Base-by-base conservation (phyloP, 2,329 filamentous ascomycete genomes). In the Nakataea oryzae region DNA sequence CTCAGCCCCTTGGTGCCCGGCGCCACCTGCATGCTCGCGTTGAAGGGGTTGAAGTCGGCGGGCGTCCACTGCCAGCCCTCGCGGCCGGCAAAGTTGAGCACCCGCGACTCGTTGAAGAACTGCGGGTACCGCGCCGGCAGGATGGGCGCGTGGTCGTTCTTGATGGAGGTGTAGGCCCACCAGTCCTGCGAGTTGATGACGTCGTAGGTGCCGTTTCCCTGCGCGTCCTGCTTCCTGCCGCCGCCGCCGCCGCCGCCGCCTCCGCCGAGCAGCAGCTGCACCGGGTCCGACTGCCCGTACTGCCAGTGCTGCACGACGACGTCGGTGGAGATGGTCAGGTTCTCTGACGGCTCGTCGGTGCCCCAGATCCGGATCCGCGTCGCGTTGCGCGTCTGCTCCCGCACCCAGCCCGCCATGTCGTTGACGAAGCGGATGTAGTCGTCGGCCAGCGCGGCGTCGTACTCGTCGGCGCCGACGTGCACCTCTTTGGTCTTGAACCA, bases 261-360 rank as follows among this genome's bases (percentile, higher is more conserved):
- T 50, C 76, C 76, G 54, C 79, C 76, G 11, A 72, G 60, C 61
- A 72, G 77, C 68, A 71, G 80, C 64, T 72, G 72, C 59, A 69
- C 71, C 0, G 81, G 79, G 61, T 83, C 77, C 3, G 79, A 81
- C 64, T 82, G 79, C 32, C 78, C 80, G 66, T 75, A 81, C 57
- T 79, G 78, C 81, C 81, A 84, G 66, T 85, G 83, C 68, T 84
- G 81, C 29, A 83, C 74, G 1, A 77, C 78, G 30, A 83, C 75
- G 54, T 78, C 73, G 3, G 66, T 74, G 54, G 74, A 68, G 47
- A 83, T 59, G 14, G 62, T 63, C 11, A 47, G 56, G 47, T 63
- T 63, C 47, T 66, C 63, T 32, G 72, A 69, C 0, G 81, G 81
- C 27, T 79, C 78, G 60, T 81, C 79, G 0, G 81, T 84, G 0